phyloP scores from a whole-genome alignment of 2,329 filamentous ascomycete species.

The Ophiostoma triangulosporum region DNA sequence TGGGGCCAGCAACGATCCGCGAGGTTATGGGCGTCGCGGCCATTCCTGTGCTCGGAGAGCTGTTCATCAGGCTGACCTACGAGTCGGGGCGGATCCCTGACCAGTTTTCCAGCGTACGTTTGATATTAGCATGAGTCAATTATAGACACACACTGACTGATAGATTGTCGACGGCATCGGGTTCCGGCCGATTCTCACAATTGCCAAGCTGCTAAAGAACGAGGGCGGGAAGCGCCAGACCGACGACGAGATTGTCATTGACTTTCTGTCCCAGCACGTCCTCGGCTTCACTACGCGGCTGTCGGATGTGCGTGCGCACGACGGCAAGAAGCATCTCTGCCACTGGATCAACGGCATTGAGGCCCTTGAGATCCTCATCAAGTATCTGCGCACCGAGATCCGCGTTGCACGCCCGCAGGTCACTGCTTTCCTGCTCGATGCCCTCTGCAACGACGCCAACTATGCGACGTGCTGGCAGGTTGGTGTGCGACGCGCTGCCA shows the following conservation, averaged over 20 bases:
- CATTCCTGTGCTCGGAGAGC: conserved; percentile 13
- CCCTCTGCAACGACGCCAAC: conserved; percentile 43
- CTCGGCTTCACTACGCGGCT: conserved; percentile 78
- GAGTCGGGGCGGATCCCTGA: conserved; percentile 4
- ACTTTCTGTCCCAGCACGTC: conserved; percentile 71
- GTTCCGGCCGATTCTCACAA: conserved; percentile 10
- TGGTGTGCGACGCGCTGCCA: conserved; percentile 58
- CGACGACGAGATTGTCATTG: conserved; percentile 42
- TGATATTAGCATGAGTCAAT: too few species aligned
- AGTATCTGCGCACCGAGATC: conserved; percentile 57
- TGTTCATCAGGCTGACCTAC: conserved; percentile 12
- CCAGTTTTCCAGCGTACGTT: conserved; percentile 6
- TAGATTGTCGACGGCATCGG: conserved; percentile 9
- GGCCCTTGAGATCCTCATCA: conserved; percentile 80
- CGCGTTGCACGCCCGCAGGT: conserved; percentile 79
- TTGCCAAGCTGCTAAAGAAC: conserved; percentile 19
- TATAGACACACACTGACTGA: background rate
- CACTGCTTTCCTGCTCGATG: conserved; percentile 80
- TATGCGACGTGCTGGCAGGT: conserved; percentile 12
- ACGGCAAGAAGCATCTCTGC: conserved; percentile 12
- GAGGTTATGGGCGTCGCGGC: conserved; percentile 12
- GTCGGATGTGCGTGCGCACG: conserved; percentile 41
- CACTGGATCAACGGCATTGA: conserved; percentile 34
- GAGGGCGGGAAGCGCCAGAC: conserved; percentile 18
- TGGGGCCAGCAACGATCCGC: conserved; percentile 11